Evolutionary conservation across 306 rosid species (phyloP).

Genomic region (Ormosia semicastrata): DNA sequence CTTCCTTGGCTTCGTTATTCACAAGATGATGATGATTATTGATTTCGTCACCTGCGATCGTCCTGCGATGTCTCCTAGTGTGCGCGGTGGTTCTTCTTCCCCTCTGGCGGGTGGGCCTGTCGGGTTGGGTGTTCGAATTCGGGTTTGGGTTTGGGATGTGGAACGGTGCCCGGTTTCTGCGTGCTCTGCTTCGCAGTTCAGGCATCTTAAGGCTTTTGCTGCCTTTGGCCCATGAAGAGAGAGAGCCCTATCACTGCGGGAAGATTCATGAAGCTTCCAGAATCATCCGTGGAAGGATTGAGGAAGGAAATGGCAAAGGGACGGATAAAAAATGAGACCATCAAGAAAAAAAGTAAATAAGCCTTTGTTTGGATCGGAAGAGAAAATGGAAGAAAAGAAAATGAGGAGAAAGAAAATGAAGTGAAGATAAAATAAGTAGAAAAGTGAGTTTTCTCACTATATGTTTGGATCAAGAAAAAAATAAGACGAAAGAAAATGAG

Average conservation of each 20-base stretch:
- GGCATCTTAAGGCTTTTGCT: slow-evolving; percentile 40
- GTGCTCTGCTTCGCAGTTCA: slow-evolving; percentile 51
- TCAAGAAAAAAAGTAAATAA: no score
- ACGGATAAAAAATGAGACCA: not conserved
- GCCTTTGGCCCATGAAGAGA: slow-evolving; percentile 46
- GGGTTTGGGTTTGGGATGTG: not conserved
- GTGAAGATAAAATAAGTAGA: no score
- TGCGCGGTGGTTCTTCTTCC: slow-evolving; percentile 9
- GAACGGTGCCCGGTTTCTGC: slow-evolving; percentile 32
- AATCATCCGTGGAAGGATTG: slow-evolving; percentile 6
- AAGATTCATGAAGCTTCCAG: slow-evolving; percentile 42
- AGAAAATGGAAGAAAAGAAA: no score
- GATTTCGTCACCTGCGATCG: slow-evolving; percentile 33
- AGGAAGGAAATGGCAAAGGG: not conserved
- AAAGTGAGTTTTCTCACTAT: no score
- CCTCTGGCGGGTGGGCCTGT: slow-evolving; percentile 24
- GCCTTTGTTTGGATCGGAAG: no score
- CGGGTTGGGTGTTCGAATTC: slow-evolving; percentile 16
- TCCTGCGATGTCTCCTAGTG: slow-evolving; percentile 13
- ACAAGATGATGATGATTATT: not conserved
- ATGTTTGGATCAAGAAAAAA: no score
- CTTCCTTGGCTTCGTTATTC: slow-evolving; percentile 5
- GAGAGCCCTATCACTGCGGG: not conserved
- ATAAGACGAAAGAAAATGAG: no score
- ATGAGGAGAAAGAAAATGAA: no score